A percentile compares a stretch with the other conserved stretches of the same genome.
Conservation (phyloP, 331 rosid genomes). For the Rhamnella rubrinervis region DNA sequence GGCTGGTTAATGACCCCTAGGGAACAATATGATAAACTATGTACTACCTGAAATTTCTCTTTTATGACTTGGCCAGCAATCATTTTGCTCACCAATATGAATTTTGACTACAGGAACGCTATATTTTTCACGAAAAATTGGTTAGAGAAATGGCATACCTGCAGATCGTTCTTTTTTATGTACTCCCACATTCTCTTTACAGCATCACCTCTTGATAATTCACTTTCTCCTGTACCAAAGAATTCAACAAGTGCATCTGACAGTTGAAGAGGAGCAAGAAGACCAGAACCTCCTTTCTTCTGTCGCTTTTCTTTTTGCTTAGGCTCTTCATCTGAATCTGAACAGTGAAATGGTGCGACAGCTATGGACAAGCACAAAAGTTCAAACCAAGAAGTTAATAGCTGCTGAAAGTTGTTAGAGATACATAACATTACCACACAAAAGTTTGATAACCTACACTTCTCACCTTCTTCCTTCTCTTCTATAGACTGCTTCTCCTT, state of each 20-base stretch:
- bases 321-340: conserved; percentile 60
- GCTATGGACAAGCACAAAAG: neutral
- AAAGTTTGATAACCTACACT: neutral
- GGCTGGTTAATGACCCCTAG: neutral
- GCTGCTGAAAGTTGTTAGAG: no score
- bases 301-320: conserved; percentile 54
- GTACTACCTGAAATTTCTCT: neutral
- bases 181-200: conserved; percentile 75
- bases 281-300: conserved; percentile 71
- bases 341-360: neutral
- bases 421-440: neutral
- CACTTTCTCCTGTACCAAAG: conserved; percentile 67
- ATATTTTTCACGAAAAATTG: neutral
- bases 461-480: conserved; percentile 25
- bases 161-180: conserved; percentile 68
- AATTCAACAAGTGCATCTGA: conserved; percentile 66
- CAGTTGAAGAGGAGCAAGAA: conserved; percentile 70
- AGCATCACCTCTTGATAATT: conserved; percentile 56
- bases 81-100: neutral
- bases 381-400: no score
- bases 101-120: neutral
- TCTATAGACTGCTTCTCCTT: conserved; percentile 22
- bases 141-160: conserved; percentile 47
- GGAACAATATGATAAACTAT: neutral
- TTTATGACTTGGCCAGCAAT: neutral